phyloP scores from a whole-genome alignment of 1,139 yeast species.

The Ogataea hybrid region DNA sequence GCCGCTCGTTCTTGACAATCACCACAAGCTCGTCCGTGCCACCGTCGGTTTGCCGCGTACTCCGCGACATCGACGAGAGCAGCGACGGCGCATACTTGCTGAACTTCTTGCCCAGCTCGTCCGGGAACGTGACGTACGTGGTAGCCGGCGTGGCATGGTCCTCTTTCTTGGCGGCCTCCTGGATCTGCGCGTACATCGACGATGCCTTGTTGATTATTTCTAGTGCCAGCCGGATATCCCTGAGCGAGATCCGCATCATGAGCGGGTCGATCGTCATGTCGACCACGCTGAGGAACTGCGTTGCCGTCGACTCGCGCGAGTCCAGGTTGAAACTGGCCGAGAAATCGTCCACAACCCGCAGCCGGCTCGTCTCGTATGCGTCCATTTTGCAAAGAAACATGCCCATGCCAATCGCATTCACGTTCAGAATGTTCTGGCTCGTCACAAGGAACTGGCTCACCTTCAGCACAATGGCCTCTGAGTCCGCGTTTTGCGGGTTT shows the following conservation, averaged over 20 bases:
- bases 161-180: constrained; percentile 27
- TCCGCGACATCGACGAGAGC: constrained; percentile 41
- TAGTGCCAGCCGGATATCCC: constrained; percentile 83
- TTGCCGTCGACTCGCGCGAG: constrained; percentile 58
- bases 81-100: constrained; percentile 70
- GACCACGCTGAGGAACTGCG: constrained; percentile 58
- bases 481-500: constrained; percentile 62
- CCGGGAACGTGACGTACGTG: constrained; percentile 44
- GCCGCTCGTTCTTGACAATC: constrained; percentile 66
- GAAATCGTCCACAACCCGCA: constrained; percentile 86
- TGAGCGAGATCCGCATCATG: constrained; percentile 73
- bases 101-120: constrained; percentile 57
- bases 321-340: constrained; percentile 76
- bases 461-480: constrained; percentile 90
- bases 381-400: constrained; percentile 83
- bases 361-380: constrained; percentile 51
- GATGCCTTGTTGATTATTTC: constrained; percentile 72
- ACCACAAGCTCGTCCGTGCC: constrained; percentile 33
- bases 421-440: constrained; percentile 61
- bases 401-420: constrained; percentile 79
- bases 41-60: constrained; percentile 31
- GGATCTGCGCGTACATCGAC: constrained; percentile 42
- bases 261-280: constrained; percentile 79
- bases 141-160: constrained; percentile 18
- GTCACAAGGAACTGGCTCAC: constrained; percentile 76